Evolutionary conservation across 352 stramenopile genomes (phyloP).

Genomic region (Phytophthora tubulina): DNA sequence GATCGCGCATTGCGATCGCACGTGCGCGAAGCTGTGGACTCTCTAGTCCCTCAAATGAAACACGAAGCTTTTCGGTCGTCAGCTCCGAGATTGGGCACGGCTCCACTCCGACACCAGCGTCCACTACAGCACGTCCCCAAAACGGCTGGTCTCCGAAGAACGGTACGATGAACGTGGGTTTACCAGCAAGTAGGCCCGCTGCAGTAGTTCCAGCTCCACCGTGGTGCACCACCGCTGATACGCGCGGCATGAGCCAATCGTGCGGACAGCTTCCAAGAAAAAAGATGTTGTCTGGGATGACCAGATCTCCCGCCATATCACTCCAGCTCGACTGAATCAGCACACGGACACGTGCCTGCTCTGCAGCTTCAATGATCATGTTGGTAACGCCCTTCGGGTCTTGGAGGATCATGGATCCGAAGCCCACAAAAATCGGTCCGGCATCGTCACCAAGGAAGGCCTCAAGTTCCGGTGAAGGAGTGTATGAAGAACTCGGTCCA

Average conservation of each 20-base stretch:
- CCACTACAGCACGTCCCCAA: slow-evolving; percentile 91
- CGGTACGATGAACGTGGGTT: slow-evolving; percentile 94
- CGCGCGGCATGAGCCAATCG: slow-evolving; percentile 93
- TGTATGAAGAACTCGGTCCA: slow-evolving; percentile 53
- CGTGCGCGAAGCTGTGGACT: slow-evolving; percentile 56
- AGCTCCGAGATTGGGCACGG: slow-evolving; percentile 88
- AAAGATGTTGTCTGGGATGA: slow-evolving; percentile 65
- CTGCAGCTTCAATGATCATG: slow-evolving; percentile 89
- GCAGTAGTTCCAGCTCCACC: slow-evolving; percentile 92
- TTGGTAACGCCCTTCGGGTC: slow-evolving; percentile 72
- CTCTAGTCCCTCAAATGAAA: slow-evolving; percentile 81
- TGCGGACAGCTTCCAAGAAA: slow-evolving; percentile 83
- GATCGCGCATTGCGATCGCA: slow-evolving; percentile 58
- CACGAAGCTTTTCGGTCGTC: slow-evolving; percentile 79
- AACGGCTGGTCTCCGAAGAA: slow-evolving; percentile 97
- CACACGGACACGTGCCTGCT: slow-evolving; percentile 71
- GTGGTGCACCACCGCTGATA: slow-evolving; percentile 88
- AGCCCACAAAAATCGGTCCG: slow-evolving; percentile 94
- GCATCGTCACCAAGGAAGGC: slow-evolving; percentile 70
- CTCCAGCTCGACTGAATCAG: slow-evolving; percentile 93
- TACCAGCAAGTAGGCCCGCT: slow-evolving; percentile 88
- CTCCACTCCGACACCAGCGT: slow-evolving; percentile 84
- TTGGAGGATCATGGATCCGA: slow-evolving; percentile 94
- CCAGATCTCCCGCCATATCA: slow-evolving; percentile 66
- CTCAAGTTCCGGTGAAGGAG: slow-evolving; percentile 61